Percentiles rank a stretch among this genome's conserved stretches.
Conservation (phyloP, 305 asterid species). For the Plantago lanceolata region DNA sequence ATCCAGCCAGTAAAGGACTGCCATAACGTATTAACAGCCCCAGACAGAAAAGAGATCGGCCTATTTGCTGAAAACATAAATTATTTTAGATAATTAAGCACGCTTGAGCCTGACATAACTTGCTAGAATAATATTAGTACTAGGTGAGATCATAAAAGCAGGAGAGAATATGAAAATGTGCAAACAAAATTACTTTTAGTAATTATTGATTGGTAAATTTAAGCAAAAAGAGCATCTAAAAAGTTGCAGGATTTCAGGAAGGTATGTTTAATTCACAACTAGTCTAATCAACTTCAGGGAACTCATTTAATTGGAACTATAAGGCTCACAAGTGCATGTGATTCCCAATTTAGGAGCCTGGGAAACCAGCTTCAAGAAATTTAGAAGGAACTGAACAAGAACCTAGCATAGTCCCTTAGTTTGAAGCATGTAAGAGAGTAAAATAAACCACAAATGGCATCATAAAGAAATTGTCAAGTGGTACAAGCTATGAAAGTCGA, state of each 20-base stretch:
- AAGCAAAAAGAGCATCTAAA: slow-evolving; percentile 11
- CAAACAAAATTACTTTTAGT: slow-evolving; percentile 2
- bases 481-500: slow-evolving; percentile 18
- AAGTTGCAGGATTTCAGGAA: background rate
- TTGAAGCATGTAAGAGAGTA: background rate
- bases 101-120: slow-evolving; percentile 16
- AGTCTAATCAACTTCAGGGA: slow-evolving; percentile 7
- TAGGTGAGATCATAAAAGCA: background rate
- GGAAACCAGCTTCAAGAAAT: slow-evolving; percentile 9
- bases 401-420: background rate
- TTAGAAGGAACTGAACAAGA: background rate
- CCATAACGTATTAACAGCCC: slow-evolving; percentile 97
- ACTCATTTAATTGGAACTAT: slow-evolving; percentile 5
- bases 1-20: slow-evolving; percentile 52
- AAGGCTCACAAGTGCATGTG: slow-evolving; percentile 17
- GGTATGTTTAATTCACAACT: slow-evolving; percentile 9
- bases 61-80: slow-evolving; percentile 72
- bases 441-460: background rate
- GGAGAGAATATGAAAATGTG: slow-evolving; percentile 15
- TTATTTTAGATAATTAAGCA: slow-evolving; percentile 7
- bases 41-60: slow-evolving; percentile 95
- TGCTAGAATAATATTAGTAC: slow-evolving; percentile 8
- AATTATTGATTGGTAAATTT: background rate
- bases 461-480: slow-evolving; percentile 8
- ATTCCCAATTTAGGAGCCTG: slow-evolving; percentile 10